phyloP scores from a whole-genome alignment of 2,329 filamentous ascomycete species.

The Xylogone sp. region DNA sequence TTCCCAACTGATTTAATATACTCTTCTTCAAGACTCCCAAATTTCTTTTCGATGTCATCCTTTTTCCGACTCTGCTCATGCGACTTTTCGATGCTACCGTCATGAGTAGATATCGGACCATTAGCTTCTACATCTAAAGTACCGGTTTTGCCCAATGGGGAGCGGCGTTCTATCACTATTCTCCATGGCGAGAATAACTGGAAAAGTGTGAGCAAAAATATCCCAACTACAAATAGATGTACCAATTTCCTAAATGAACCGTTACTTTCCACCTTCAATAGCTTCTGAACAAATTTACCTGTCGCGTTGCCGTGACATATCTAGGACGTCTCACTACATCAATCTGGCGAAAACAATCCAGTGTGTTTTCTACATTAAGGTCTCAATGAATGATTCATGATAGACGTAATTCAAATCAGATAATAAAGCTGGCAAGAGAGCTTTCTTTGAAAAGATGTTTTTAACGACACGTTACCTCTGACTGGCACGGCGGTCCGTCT shows the following conservation, averaged over 20 bases:
- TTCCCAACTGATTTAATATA: neutral
- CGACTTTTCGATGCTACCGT: neutral
- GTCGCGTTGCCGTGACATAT: neutral
- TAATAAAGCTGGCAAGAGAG: too few relatives aligned
- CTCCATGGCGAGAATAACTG: slow-evolving; percentile 1
- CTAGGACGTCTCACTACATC: too few relatives aligned
- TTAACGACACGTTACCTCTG: too few relatives aligned
- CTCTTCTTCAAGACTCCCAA: neutral
- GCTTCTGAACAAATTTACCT: neutral
- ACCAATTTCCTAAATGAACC: neutral
- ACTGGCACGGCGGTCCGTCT: too few relatives aligned
- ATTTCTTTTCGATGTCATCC: neutral
- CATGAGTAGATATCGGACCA: neutral
- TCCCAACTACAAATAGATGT: neutral
- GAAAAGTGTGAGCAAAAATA: neutral
- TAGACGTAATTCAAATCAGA: too few relatives aligned
- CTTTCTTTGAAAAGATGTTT: too few relatives aligned
- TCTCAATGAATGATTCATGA: too few relatives aligned
- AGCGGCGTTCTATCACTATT: neutral
- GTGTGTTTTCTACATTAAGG: too few relatives aligned
- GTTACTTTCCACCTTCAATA: neutral
- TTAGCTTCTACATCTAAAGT: neutral
- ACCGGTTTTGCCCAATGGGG: neutral
- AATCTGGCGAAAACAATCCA: too few relatives aligned
- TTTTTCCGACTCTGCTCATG: neutral